A percentile compares a stretch with the other conserved stretches of the same genome.
Evolutionary conservation across 805 yeast genomes (phyloP).

Genomic region (Allodekkera sacchari): DNA sequence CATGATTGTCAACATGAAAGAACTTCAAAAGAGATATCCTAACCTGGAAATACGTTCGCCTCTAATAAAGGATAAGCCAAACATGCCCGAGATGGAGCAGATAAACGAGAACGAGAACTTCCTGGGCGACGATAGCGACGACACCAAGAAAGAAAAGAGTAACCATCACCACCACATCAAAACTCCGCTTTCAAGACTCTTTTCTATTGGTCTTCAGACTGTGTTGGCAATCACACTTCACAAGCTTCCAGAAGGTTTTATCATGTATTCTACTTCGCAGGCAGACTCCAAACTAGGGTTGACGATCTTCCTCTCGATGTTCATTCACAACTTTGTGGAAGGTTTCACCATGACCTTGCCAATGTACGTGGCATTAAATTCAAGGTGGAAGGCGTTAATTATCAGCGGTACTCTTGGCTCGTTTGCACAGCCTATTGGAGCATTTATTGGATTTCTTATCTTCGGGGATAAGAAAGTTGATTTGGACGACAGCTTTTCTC

Average conservation of each 20-base stretch:
- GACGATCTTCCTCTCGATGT: slow-evolving; percentile 73
- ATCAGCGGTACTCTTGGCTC: slow-evolving; percentile 71
- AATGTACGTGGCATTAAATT: slow-evolving; percentile 64
- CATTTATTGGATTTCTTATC: slow-evolving; percentile 52
- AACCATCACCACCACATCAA: slow-evolving; percentile 77
- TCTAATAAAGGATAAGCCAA: slow-evolving; percentile 14
- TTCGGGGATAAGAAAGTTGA: slow-evolving; percentile 34
- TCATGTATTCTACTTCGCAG: slow-evolving; percentile 69
- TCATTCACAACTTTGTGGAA: slow-evolving; percentile 87
- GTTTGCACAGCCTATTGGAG: slow-evolving; percentile 85
- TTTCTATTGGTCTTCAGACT: slow-evolving; percentile 87
- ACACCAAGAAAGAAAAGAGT: background rate
- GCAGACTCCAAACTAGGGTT: slow-evolving; percentile 66
- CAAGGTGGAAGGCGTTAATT: slow-evolving; percentile 51
- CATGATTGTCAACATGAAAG: slow-evolving; percentile 17
- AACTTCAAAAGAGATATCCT: slow-evolving; percentile 20
- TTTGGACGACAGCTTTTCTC: slow-evolving; percentile 27
- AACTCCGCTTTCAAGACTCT: slow-evolving; percentile 67
- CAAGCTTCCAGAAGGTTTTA: slow-evolving; percentile 92
- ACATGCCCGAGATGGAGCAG: slow-evolving; percentile 1
- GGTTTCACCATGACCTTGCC: slow-evolving; percentile 94
- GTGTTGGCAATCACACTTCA: slow-evolving; percentile 81
- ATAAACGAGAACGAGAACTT: background rate
- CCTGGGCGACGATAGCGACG: background rate
- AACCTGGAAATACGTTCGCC: slow-evolving; percentile 26